Evolutionary conservation across 129 eudicot genomes (phyloP), one percentile per base, ranked within the genome.

Genomic region (Artemisia annua): DNA sequence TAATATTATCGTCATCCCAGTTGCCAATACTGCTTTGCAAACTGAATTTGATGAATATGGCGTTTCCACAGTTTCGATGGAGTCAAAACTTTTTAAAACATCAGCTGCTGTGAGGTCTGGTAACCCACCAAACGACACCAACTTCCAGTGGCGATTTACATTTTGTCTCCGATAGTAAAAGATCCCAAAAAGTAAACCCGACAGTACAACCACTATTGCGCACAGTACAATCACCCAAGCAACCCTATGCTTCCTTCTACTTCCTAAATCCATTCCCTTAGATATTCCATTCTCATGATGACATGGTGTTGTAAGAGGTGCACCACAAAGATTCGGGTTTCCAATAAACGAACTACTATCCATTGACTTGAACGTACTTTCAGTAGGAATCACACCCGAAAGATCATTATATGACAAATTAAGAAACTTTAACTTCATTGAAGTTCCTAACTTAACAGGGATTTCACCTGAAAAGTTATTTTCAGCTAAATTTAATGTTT

Each of bases 261-360:
- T 80, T 61, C 93, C 91, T 46, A 76, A 64, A 64, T 82, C 82
- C 67, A 87, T 60, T 59, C 78, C 92, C 30, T 59, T 74, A 1
- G 84, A 75, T 48, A 88, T 81, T 73, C 79, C 84, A 26, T 75
- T 84, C 19, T 76, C 87, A 61, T 43, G 71, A 63, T 53, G 82
- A 50, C 99, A 94, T 46, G 75, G 66, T 50, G 83, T 80, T n/a
- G 10, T 66, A n/a, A 90, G 75, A 26, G 96, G 99, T 22, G 79
- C 70, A 18, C 99, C 99, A 83, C 99, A 94, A 39, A 94, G 85
- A 43, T 79, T 86, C 5, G 96, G 91, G 73, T 94, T 94, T 44
- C 97, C 99, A 17, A 69, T 15, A 76, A 94, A 94, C 7, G 97
- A 86, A 81, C 88, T 86, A 62, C 78, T 62, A 49, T 79, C 93